Evolutionary conservation across 2,329 filamentous ascomycete species (phyloP).

Genomic region (Botrytis galanthina): DNA sequence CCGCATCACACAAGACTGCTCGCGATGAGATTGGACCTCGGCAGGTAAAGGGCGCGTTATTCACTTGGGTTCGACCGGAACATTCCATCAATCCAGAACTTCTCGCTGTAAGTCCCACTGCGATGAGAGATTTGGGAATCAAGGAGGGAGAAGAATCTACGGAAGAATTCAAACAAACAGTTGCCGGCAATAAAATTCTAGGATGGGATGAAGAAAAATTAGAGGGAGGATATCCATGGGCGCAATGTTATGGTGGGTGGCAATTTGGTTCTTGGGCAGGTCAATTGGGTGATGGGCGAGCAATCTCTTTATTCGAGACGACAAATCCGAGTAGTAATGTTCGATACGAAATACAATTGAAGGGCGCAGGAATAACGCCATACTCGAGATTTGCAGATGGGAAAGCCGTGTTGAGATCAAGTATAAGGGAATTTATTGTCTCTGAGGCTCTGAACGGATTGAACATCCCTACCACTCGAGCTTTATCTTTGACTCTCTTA

Average conservation of each 20-base stretch:
- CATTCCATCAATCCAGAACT: slow-evolving; percentile 70
- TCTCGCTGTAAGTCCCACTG: slow-evolving; percentile 74
- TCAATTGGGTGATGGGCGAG: slow-evolving; percentile 90
- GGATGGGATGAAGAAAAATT: slow-evolving; percentile 69
- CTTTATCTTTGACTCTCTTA: slow-evolving; percentile 75
- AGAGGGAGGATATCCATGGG: slow-evolving; percentile 87
- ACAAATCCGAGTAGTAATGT: slow-evolving; percentile 69
- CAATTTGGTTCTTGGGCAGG: slow-evolving; percentile 88
- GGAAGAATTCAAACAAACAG: slow-evolving; percentile 71
- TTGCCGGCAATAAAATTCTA: slow-evolving; percentile 78
- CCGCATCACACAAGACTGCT: slow-evolving; percentile 75
- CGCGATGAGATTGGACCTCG: slow-evolving; percentile 75
- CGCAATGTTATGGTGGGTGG: slow-evolving; percentile 92
- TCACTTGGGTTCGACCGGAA: slow-evolving; percentile 87
- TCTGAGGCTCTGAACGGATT: slow-evolving; percentile 86
- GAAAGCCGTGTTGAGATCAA: slow-evolving; percentile 86
- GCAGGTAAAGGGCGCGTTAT: slow-evolving; percentile 79
- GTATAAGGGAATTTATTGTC: slow-evolving; percentile 90
- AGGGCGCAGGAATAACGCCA: slow-evolving; percentile 88
- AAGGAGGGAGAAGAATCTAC: slow-evolving; percentile 63
- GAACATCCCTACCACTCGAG: slow-evolving; percentile 80
- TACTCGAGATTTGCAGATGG: slow-evolving; percentile 97
- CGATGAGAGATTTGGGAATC: slow-evolving; percentile 79
- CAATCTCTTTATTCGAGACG: slow-evolving; percentile 90
- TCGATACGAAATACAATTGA: slow-evolving; percentile 88